Conservation (phyloP, 1,284 basidiomycete genomes). For the Abortiporus biennis region DNA sequence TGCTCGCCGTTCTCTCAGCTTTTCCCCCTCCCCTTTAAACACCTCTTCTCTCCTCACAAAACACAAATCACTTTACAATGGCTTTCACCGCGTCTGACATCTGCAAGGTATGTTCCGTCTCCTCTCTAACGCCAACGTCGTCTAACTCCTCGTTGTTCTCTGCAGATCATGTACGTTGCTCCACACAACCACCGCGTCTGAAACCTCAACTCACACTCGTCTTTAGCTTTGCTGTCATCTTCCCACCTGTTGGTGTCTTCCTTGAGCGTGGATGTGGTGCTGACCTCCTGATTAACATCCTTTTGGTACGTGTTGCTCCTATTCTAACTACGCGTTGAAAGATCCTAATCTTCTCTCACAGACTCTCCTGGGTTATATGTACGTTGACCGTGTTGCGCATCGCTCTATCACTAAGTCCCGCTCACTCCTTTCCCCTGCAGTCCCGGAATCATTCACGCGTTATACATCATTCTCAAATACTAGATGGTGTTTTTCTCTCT, state of each 20-base stretch:
- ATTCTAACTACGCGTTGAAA: background rate
- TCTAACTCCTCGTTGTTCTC: constrained; percentile 2
- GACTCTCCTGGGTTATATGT: constrained; percentile 72
- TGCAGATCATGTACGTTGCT: constrained; percentile 27
- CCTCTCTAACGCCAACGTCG: background rate
- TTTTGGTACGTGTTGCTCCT: constrained; percentile 33
- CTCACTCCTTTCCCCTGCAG: constrained; percentile 27
- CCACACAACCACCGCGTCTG: background rate
- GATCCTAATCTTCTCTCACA: constrained; percentile 10
- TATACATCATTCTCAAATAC: constrained; percentile 71
- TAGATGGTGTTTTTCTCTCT: constrained; percentile 4
- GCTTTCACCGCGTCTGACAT: constrained; percentile 68
- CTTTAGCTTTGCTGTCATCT: constrained; percentile 56
- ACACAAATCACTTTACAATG: constrained; percentile 37
- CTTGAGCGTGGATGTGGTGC: constrained; percentile 70
- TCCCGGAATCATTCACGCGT: constrained; percentile 72
- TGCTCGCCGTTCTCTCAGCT: background rate
- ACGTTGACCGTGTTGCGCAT: constrained; percentile 11
- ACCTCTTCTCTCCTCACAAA: constrained; percentile 6
- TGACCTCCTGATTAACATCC: constrained; percentile 69
- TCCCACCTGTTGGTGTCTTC: constrained; percentile 78
- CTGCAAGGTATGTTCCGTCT: constrained; percentile 49
- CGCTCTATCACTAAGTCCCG: constrained; percentile 9
- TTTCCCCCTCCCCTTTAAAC: constrained; percentile 2
- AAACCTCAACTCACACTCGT: no score